phyloP scores from a whole-genome alignment of 2,329 filamentous ascomycete genomes.

The Aschersonia sp. region DNA sequence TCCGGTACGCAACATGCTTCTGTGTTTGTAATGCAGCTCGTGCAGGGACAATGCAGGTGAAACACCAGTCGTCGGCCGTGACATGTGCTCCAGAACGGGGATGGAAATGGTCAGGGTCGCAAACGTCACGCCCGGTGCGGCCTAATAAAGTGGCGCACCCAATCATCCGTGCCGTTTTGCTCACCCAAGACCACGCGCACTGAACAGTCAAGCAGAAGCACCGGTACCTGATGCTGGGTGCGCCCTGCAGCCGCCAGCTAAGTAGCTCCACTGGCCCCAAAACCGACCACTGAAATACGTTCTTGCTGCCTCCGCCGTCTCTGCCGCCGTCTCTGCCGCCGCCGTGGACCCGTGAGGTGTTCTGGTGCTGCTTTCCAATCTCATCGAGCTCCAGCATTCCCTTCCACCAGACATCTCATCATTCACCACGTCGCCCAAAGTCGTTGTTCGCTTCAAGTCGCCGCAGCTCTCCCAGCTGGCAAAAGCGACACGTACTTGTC shows the following conservation, averaged over 20 bases:
- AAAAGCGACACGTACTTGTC: neutral
- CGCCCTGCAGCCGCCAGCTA: too few relatives aligned
- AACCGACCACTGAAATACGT: neutral
- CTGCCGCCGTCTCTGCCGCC: too few relatives aligned
- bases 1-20: too few relatives aligned
- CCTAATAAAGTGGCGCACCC: neutral
- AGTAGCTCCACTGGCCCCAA: neutral
- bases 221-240: neutral
- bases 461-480: neutral
- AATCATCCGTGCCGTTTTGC: neutral
- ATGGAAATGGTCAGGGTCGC: neutral
- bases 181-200: neutral
- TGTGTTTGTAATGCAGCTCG: too few relatives aligned
- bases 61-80: too few relatives aligned
- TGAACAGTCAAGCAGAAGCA: neutral
- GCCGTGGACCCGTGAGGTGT: too few relatives aligned
- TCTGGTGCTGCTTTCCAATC: too few relatives aligned
- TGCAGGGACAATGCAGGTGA: too few relatives aligned
- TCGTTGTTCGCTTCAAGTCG: neutral
- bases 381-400: neutral
- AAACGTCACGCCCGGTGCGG: neutral
- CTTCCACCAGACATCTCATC: neutral
- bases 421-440: neutral
- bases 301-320: too few relatives aligned
- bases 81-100: too few relatives aligned